Conservation (phyloP, 371 early-diverging fungal species). For the Mortierella sp. region DNA sequence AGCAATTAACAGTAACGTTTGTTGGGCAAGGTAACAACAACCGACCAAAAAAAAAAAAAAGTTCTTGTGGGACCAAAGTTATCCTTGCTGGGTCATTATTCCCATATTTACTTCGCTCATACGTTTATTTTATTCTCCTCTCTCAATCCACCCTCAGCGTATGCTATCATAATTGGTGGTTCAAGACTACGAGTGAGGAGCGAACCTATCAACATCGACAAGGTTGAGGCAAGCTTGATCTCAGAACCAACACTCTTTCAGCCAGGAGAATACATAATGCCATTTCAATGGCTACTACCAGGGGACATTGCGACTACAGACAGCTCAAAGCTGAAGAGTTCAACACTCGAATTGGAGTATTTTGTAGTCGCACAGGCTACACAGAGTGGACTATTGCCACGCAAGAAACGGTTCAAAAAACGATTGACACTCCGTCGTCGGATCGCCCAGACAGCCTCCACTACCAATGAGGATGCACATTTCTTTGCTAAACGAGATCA, state of each 20-base stretch:
- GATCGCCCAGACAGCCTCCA: constrained; percentile 12
- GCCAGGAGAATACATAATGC: constrained; percentile 17
- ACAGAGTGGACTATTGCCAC: constrained; percentile 10
- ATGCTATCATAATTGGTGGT: background rate
- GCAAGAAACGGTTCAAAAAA: constrained; percentile 12
- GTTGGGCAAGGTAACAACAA: constrained; percentile 24
- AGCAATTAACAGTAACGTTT: constrained; percentile 12
- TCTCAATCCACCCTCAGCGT: no score
- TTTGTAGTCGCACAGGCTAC: constrained; percentile 1
- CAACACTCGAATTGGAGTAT: constrained; percentile 7
- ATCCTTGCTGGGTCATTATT: background rate
- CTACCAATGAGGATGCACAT: background rate
- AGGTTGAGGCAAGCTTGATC: constrained; percentile 4
- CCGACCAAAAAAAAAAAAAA: background rate
- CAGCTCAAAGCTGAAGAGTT: background rate
- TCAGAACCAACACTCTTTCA: background rate
- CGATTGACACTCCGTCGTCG: constrained; percentile 1
- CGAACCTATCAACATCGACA: constrained; percentile 17
- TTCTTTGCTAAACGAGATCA: constrained; percentile 3
- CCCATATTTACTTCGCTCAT: no score
- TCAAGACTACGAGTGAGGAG: constrained; percentile 7
- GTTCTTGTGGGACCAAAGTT: background rate
- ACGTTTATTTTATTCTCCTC: background rate
- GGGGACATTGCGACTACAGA: constrained; percentile 18
- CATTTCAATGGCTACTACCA: constrained; percentile 18